Evolutionary conservation across 352 stramenopile species (phyloP).

Genomic region (Elongisporangium anandrum): DNA sequence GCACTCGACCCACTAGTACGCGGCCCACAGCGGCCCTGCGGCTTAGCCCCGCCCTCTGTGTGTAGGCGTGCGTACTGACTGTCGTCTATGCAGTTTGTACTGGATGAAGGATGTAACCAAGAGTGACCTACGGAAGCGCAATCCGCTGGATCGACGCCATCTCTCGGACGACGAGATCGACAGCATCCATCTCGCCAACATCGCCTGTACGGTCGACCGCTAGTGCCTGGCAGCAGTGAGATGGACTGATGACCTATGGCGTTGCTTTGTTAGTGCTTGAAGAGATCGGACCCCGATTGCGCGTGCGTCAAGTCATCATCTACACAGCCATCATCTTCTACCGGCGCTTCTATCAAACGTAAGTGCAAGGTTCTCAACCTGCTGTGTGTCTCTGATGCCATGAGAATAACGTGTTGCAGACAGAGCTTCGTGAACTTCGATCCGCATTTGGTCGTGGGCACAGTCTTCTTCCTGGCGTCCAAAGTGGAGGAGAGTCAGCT

Average conservation of each 20-base stretch:
- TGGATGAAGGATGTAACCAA: conserved; percentile 88
- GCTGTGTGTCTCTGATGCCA: background rate
- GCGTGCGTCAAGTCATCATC: conserved; percentile 88
- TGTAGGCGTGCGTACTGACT: background rate
- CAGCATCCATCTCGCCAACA: conserved; percentile 87
- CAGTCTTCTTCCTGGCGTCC: conserved; percentile 82
- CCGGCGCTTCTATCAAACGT: conserved; percentile 87
- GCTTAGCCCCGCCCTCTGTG: background rate
- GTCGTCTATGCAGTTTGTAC: conserved; percentile 45
- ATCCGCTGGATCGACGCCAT: conserved; percentile 67
- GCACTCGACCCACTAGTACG: conserved; percentile 89
- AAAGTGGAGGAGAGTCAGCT: conserved; percentile 88
- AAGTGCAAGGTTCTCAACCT: conserved; percentile 6
- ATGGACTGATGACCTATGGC: conserved; percentile 3
- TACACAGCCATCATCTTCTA: conserved; percentile 90
- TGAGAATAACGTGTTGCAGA: conserved; percentile 20
- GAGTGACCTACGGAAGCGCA: conserved; percentile 72
- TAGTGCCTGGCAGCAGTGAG: too few species aligned
- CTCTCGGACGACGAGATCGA: conserved; percentile 83
- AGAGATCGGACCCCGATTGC: conserved; percentile 72
- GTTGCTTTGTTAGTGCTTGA: conserved; percentile 57
- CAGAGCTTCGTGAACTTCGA: conserved; percentile 89
- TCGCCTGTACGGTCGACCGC: conserved; percentile 44
- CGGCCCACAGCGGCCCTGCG: background rate
- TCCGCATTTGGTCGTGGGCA: conserved; percentile 79